Evolutionary conservation across 129 eudicot genomes (phyloP), one percentile per base, ranked within the genome.

Genomic region (Lactuca sativa): DNA sequence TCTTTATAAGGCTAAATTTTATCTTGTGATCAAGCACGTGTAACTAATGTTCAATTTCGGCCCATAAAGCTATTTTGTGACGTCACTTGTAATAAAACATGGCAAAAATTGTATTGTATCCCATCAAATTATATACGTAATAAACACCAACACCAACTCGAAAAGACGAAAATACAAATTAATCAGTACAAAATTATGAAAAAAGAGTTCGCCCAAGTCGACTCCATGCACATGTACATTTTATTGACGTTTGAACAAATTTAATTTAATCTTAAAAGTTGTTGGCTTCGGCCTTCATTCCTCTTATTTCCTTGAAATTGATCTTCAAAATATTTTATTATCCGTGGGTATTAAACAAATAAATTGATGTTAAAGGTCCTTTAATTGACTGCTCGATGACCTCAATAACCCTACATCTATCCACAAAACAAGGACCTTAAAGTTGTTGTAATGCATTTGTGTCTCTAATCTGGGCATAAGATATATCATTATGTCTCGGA

Each of bases 381-480:
- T 48, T 60, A 59, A 38, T 3, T 62, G 12, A 13, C 4, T 41
- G 21, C 40, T 55, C 65, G 37, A 59, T 58, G 48, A 31, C 49
- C 31, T 37, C 38, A 58, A 25, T 21, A 49, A 59, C 69, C 74
- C 80, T 47, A 75, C 77, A 48, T 3, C 36, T 13, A 73, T 73
- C 64, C 78, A 40, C 32, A 64, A 63, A 73, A 73, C 76, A 72
- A 57, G 66, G 67, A 47, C 41, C 37, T 43, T 31, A 66, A 56
- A 41, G 73, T 44, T 65, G 59, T 56, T 64, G 30, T 49, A 13
- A 59, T 60, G 59, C 21, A 49, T 33, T 60, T 72, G 76, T 72
- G 76, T 34, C 62, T 16, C 61, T 33, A 49, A 49, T 60, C 61
- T 33, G 53, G 17, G 76, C 9, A 18, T 64, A 57, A 66, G 66